Evolutionary conservation across 805 yeast species (phyloP), one percentile per base, ranked within the genome.

Genomic region (Zygosaccharomyces rouxii): DNA sequence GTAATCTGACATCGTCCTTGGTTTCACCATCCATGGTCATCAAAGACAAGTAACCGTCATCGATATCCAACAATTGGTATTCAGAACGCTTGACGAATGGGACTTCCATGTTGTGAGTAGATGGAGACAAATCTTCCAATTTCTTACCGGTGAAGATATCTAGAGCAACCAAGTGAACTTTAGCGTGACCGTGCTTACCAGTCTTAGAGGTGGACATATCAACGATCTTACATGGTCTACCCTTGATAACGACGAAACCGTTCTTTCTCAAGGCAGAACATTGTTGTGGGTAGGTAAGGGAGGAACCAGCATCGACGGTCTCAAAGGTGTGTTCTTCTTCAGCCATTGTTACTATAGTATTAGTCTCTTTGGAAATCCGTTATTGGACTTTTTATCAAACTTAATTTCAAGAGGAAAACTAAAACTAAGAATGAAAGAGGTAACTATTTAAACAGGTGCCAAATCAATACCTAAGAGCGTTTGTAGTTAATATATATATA

Each of bases 121-220:
- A 94, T 78, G 99, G 99, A 64, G 99, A 94, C 75, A 94, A 86
- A 79, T 94, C 99, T 84, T 94, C 99, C 76, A 90, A 84, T 83
- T 94, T 94, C 90, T 94, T 94, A 76, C 88, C 86, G 69, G 99
- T 94, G 92, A 94, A 94, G 75, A 94, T 92, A 76, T 94, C 99
- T 68, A 87, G 84, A 72, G 98, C 98, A 63, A 94, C 98, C 79
- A 94, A 83, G 79, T 94, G 98, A 76, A 94, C 99, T 84, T 94
- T 94, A 75, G 99, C 99, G 94, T 94, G 99, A 81, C 99, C 99
- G 86, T 94, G 99, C 97, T 94, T 94, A 80, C 99, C 99, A 67
- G 99, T 94, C 86, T 94, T 94, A 71, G 99, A 94, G 71, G 99
- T 94, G 57, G 99, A 94, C 99, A 94, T 94, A 76, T 94, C 99